Base-by-base conservation (phyloP, 768 basidiomycete genomes). In the Boletellus sp. region DNA sequence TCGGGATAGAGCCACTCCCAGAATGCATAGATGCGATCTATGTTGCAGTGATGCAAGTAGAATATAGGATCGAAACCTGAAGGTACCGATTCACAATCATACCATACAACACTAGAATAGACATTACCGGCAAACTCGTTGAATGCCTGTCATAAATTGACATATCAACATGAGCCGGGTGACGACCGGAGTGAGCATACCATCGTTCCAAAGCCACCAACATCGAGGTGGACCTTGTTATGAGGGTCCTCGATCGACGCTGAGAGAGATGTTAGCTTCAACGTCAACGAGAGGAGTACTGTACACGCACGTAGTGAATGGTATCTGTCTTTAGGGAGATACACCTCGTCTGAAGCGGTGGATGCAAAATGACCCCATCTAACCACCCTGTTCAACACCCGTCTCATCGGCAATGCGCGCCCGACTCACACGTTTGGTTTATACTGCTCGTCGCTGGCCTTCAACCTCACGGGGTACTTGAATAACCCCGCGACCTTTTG, bases 1-100 rank as follows among this genome's bases (percentile, higher is more conserved):
- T 60, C 3, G 4, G 59, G 47, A 23, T 60, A 60, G 22, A 61
- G 13, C 26, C 60, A 60, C 42, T 60, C 58, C 58, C 58, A 60
- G 32, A 60, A 53, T 3, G 58, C 54, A 10, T 51, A 57, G 16
- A 59, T 20, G 11, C 58, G 58, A 15, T 60, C 59, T 10, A 60
- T 42, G 23, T 57, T 60, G 23, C 48, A 46, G n/a, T 60, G 59
- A 33, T 60, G 59, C 23, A 60, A n/a, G 37, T 24, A 57, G 49
- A 60, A 60, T 15, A 60, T 57, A 1, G 58, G 58, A 43, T 59
- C 58, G 23, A 50, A 59, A 3, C 20, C 58, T 59, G 8, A 5
- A 22, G 26, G 5, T 28, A 24, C 48, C 10, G 4, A 24, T 50
- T 13, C 2, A 35, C 2, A 31, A 3, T 11, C 12, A 7, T 19